Conservation (phyloP, 2,329 filamentous ascomycete genomes). For the Pseudogymnoascus sp. region DNA sequence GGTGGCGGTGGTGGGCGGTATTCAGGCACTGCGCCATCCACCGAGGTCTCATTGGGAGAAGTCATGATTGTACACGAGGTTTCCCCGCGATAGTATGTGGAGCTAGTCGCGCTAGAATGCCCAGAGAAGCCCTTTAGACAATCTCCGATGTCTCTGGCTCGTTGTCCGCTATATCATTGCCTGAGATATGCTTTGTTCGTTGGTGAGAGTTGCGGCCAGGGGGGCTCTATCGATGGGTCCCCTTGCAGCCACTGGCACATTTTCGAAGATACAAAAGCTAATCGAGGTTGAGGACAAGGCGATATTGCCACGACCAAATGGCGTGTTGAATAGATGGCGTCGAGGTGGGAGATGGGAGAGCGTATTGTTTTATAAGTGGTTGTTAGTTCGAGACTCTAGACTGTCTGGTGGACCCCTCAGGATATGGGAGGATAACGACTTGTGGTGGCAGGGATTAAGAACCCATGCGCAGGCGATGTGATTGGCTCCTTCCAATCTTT, state of each 20-base stretch:
- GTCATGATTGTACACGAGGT: background rate
- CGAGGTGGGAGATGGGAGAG: slow-evolving; percentile 5
- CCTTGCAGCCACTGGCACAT: slow-evolving; percentile 4
- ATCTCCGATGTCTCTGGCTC: background rate
- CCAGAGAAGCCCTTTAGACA: background rate
- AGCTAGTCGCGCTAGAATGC: background rate
- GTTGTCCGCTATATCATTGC: background rate
- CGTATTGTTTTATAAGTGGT: background rate
- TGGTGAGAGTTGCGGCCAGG: background rate
- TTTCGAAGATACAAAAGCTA: background rate
- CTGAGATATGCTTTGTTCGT: background rate
- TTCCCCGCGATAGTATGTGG: background rate
- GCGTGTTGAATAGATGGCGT: background rate
- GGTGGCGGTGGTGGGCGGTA: slow-evolving; percentile 24
- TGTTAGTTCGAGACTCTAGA: background rate
- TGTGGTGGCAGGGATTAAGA: background rate
- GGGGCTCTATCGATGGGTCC: slow-evolving; percentile 8
- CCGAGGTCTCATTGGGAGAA: background rate
- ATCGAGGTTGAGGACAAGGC: background rate
- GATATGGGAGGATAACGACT: slow-evolving; percentile 3
- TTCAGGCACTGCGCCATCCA: slow-evolving; percentile 13
- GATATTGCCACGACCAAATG: background rate
- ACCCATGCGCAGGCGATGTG: background rate
- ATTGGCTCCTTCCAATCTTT: slow-evolving; percentile 2
- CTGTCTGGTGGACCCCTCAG: slow-evolving; percentile 1